Evolutionary conservation across 2,329 filamentous ascomycete genomes (phyloP), one percentile per base, ranked within the genome.

Genomic region (Clonostachys rosea): DNA sequence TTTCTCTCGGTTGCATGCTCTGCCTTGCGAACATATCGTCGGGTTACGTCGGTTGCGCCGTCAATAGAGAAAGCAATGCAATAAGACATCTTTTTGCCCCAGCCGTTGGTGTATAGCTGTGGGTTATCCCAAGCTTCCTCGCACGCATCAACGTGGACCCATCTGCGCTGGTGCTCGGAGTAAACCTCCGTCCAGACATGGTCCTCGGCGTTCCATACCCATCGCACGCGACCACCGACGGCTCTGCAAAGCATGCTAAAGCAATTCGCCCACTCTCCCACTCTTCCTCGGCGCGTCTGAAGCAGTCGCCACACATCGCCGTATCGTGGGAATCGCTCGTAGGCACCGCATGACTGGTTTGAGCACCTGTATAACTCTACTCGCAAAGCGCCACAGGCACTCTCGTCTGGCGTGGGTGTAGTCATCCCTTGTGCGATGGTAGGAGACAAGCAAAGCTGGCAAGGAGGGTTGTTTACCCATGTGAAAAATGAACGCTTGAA

Each of bases 121-220:
- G 94, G 94, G 60, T 92, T 91, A 64, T 99, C 94, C 91, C 91
- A 97, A 2, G 89, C 84, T 62, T 92, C 92, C 64, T 97, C 94
- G 60, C 92, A 96, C 34, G 86, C 85, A 65, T 99, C 94, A 40
- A 96, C 91, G 56, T 97, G 92, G n/a, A 97, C 79, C 94, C 94
- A 99, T 63, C 91, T 83, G 65, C 87, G 85, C 61, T 92, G 87
- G 68, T 96, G 91, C 52, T 94, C 89, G 3, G 91, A 96, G 70
- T 96, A 99, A 13, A 97, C 87, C 59, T 97, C 94, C 1, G 91
- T 96, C 94, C 94, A 99, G 24, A 96, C 89, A 61, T 96, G 89
- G 64, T 97, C 94, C 67, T 97, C 94, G 33, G 87, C 86, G 57
- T 97, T 97, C 94, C 94, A 99, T 11, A 99, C 87, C 94, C 94